Evolutionary conservation across 2,329 filamentous ascomycete species (phyloP), one percentile per base, ranked within the genome.

Genomic region (Rasamsonia emersonii): DNA sequence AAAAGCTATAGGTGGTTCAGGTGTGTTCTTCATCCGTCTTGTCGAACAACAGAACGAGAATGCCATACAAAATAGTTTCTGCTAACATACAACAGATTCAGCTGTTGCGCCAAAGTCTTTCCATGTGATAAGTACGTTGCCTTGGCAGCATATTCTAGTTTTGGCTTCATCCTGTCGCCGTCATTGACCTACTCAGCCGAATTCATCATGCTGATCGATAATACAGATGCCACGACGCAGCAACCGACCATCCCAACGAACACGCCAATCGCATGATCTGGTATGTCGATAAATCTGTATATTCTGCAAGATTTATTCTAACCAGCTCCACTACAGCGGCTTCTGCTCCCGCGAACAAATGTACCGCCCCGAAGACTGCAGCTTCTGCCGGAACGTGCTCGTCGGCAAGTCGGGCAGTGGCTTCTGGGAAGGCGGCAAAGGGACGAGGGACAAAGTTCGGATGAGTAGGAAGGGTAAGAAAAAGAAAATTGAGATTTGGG

Each of bases 371-470:
- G 82, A 88, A 50, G 77, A 79, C 39, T 93, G 85, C 54, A 70
- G 65, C 1, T 75, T 84, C 48, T 93, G 85, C 50, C 80, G 79
- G 29, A 66, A 77, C 19, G 73, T 70, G 30, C 71, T 91, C 9
- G 70, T 86, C 32, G 77, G 82, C 42, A 79, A 75, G 49, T 73
- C 74, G 3, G 64, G 65, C 5, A 65, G 64, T 25, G 85, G 85
- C 0, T 93, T 86, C 59, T 93, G 85, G 85, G 85, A 93, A 62
- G 85, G 85, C 8, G 85, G 85, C 2, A 85, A 82, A 54, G 82
- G 82, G 2, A 88, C 82, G n/a, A 66, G 83, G 39, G 81, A 86
- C 51, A 73, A 68, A 55, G 62, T 60, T 18, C 61, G 70, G 47
- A 88, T 88, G 83, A 82, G 76, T 47, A 68, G 77, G 38, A 86